Base-by-base conservation (phyloP, 225 moss, liverwort and hornwort genomes). In the Sphagnum contortum region DNA sequence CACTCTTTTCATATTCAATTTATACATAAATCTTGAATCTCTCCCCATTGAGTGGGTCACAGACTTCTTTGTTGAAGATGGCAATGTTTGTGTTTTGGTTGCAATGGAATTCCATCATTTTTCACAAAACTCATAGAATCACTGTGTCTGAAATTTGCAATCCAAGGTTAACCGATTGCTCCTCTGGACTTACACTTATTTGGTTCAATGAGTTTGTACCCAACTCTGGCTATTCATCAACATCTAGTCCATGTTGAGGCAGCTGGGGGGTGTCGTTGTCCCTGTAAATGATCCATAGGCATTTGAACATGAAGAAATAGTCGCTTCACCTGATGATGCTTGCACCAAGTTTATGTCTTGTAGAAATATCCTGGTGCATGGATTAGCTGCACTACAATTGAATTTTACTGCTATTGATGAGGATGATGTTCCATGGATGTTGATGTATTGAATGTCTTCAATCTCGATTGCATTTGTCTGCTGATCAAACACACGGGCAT, bases 341-440 rank as follows among this genome's bases (percentile, higher is more conserved):
- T 10, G 72, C 0, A 78, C 70, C 3, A 87, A 59, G 11, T 82
- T 60, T 49, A 94, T 80, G 49, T 89, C 59, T 9, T 55, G 14
- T 49, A 88, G n/a, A 57, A 29, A 66, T 9, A 94, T 76, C 11
- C 63, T 52, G 5, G 73, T 81, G 63, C 64, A 64, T 8, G 64
- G 50, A 5, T 6, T 5, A 53, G 12, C 12, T 12, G 50, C 51
- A 9, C 64, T 64, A 51, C 64, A 64, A 44, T 52, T 44, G 9
- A 64, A 64, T 10, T 13, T 51, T 13, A 64, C 44, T 3, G 64
- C 64, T 14, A 0, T 52, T 4, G 11, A 54, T 6, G 64, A 12
- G 8, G 64, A 14, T 2, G 64, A 64, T 5, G 53, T 64, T 14
- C 64, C 64, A 3, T 6, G n/a, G 44, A 64, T 64, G 14, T 64